Conservation (phyloP, 176 grass and related monocot genomes). For the Oryza glaberrima region DNA sequence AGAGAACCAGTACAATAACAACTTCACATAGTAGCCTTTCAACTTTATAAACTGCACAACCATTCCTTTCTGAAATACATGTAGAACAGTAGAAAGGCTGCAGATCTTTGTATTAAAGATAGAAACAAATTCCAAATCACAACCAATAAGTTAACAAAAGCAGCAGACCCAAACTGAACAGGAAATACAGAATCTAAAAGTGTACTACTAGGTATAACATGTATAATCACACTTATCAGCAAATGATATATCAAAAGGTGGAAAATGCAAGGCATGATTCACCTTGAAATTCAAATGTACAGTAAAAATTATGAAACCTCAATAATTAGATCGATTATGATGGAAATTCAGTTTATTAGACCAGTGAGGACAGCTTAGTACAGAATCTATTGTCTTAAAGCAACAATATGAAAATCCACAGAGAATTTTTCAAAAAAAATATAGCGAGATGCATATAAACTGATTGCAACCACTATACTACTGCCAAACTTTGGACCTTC, state of each 20-base stretch:
- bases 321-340: background rate
- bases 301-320: background rate
- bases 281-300: background rate
- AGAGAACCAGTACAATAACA: background rate
- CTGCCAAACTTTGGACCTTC: background rate
- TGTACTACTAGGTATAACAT: background rate
- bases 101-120: background rate
- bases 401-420: background rate
- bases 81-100: background rate
- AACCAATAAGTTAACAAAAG: background rate
- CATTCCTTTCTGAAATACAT: background rate
- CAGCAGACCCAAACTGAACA: background rate
- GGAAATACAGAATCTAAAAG: background rate
- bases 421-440: background rate
- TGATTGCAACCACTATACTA: background rate
- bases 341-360: background rate
- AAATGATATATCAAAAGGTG: background rate
- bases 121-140: background rate
- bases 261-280: background rate
- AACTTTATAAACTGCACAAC: background rate
- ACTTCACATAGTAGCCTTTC: background rate
- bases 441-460: background rate
- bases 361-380: background rate
- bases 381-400: background rate
- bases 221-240: background rate